Evolutionary conservation across 2,329 filamentous ascomycete genomes (phyloP), one percentile per base, ranked within the genome.

Genomic region (Lecanosticta acicola): DNA sequence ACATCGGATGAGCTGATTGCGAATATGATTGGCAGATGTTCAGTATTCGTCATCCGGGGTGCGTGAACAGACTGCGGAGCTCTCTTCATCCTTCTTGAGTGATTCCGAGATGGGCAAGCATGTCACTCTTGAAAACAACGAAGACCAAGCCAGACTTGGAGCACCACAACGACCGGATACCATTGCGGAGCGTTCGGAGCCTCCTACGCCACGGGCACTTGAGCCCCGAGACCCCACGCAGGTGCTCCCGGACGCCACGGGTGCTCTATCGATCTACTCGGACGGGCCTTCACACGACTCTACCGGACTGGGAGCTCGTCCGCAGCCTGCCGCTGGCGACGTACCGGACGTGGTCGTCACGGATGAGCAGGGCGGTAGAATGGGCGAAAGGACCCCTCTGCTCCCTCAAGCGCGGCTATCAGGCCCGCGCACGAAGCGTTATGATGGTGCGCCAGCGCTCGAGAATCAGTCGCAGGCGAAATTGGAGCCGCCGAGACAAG

Each of bases 41-140:
- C 64, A 65, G 19, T 68, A 68, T 49, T 62, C 64, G n/a, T 67
- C 64, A 14, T 56, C 61, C 5, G 66, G 65, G 16, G 65, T 68
- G 10, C 57, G 66, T 39, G 62, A 66, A 39, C 62, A 66, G 54
- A 67, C 66, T 26, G 64, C 62, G 29, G 62, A 65, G 50, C 56
- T 68, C 14, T 66, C 64, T 3, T 64, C 64, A 2, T 67, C 63
- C 3, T 66, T 66, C 35, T 41, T 68, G 44, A 59, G 55, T 41
- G 64, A 66, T 38, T 63, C 64, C 7, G 60, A 63, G 11, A 54
- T 61, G 41, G 45, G 54, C 7, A 46, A 52, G 29, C 51, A 53
- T 20, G 53, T 61, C 39, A 41, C 44, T 32, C 34, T 38, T 18
- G 53, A 56, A 3, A 37, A 46, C 13, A 26, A 14, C 34, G 29